A percentile compares a stretch with the other conserved stretches of the same genome.
Conservation (phyloP, 441 rosid species). For the Manihot esculenta region DNA sequence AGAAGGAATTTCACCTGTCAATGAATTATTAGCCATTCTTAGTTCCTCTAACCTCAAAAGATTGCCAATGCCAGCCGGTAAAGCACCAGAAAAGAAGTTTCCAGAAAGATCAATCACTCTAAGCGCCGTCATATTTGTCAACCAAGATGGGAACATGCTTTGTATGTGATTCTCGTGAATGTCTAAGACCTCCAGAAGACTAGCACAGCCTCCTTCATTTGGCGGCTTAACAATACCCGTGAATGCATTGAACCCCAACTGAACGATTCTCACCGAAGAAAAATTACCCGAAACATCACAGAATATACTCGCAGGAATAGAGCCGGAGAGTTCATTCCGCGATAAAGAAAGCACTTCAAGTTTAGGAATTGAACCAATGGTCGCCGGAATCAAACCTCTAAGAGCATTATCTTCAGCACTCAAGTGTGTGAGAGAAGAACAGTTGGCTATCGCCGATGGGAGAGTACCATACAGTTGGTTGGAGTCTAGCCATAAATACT, state of each 20-base stretch:
- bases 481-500: constrained; percentile 8
- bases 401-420: constrained; percentile 3
- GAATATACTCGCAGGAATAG: background rate
- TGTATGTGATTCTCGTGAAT: constrained; percentile 6
- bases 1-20: constrained; percentile 2
- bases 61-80: constrained; percentile 5
- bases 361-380: background rate
- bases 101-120: constrained; percentile 11
- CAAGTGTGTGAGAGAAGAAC: constrained; percentile 6
- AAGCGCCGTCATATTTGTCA: constrained; percentile 11
- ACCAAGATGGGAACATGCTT: constrained; percentile 4
- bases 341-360: constrained; percentile 1
- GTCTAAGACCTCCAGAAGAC: constrained; percentile 3
- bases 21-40: constrained; percentile 7
- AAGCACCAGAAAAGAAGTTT: constrained; percentile 10
- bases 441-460: constrained; percentile 6
- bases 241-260: constrained; percentile 4
- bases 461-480: constrained; percentile 5
- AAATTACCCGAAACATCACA: background rate
- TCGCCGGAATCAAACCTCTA: constrained; percentile 9
- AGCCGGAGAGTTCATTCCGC: background rate
- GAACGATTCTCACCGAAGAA: constrained; percentile 2
- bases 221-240: constrained; percentile 8
- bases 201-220: background rate
- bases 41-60: constrained; percentile 1